Conservation (phyloP, 371 early-diverging fungal species). For the Catenaria anguillulae region DNA sequence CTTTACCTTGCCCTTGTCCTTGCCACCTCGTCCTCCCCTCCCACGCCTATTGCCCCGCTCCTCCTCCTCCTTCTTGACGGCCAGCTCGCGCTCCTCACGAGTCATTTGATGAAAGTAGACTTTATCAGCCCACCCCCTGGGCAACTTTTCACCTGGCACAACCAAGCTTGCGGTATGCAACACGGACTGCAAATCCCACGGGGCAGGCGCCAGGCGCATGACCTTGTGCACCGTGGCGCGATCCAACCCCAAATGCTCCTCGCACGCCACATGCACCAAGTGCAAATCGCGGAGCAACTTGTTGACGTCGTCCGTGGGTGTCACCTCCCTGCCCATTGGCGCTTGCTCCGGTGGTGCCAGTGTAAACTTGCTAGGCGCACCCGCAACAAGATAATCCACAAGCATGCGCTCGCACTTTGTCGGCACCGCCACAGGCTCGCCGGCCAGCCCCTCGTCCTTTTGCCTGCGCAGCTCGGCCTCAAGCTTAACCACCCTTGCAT, state of each 20-base stretch:
- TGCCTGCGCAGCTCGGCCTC: background rate
- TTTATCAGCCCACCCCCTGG: conserved; percentile 40
- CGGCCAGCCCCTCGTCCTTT: background rate
- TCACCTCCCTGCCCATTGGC: background rate
- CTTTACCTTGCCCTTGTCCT: too few species aligned
- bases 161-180: background rate
- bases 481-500: background rate
- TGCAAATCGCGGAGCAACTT: background rate
- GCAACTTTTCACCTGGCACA: conserved; percentile 26
- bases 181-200: background rate
- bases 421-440: background rate
- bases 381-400: background rate
- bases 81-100: background rate
- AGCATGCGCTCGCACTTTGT: background rate
- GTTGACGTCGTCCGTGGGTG: too few species aligned
- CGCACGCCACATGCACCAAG: background rate
- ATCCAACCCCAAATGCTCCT: background rate
- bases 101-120: conserved; percentile 33
- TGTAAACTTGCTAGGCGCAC: background rate
- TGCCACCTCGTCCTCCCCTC: conserved; percentile 4
- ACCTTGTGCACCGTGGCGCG: background rate
- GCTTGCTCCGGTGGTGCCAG: background rate
- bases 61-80: background rate
- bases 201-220: background rate
- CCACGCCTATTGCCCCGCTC: background rate